Conservation (phyloP, 148 eudicot genomes). For the Rhododendron ovatum region DNA sequence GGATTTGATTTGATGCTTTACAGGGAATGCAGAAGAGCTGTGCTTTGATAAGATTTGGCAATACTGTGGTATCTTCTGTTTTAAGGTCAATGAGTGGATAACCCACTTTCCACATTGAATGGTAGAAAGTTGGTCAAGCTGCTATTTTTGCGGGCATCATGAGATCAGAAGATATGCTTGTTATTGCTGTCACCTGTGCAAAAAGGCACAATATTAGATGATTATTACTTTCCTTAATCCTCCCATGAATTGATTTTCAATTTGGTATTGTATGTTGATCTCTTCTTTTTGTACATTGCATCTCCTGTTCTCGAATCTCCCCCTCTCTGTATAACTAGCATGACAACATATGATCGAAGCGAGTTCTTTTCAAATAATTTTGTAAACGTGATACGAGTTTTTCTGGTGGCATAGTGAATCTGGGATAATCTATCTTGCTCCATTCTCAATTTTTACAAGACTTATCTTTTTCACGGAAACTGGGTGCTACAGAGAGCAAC, state of each 20-base stretch:
- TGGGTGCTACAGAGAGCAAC: not conserved
- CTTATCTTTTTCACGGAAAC: not conserved
- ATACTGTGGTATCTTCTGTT: not conserved
- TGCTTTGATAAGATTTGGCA: not conserved
- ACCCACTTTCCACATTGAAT: not conserved
- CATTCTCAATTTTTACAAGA: not conserved
- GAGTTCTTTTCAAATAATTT: not conserved
- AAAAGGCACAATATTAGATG: not conserved
- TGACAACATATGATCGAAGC: not conserved
- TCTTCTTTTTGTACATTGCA: not conserved
- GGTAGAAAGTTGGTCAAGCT: not conserved
- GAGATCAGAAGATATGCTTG: not conserved
- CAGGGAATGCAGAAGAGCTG: not conserved
- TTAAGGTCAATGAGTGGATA: not conserved
- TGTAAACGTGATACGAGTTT: not conserved
- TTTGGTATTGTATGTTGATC: not conserved
- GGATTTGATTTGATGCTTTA: not conserved
- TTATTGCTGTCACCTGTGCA: not conserved
- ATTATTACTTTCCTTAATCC: not conserved
- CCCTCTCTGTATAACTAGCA: not conserved
- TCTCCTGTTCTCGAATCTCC: not conserved
- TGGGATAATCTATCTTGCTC: not conserved
- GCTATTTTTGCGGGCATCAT: not conserved
- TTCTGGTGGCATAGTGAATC: not conserved
- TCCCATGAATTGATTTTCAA: not conserved